Evolutionary conservation across 2,329 filamentous ascomycete species (phyloP), one percentile per base, ranked within the genome.

Genomic region (Thielaviopsis musarum): DNA sequence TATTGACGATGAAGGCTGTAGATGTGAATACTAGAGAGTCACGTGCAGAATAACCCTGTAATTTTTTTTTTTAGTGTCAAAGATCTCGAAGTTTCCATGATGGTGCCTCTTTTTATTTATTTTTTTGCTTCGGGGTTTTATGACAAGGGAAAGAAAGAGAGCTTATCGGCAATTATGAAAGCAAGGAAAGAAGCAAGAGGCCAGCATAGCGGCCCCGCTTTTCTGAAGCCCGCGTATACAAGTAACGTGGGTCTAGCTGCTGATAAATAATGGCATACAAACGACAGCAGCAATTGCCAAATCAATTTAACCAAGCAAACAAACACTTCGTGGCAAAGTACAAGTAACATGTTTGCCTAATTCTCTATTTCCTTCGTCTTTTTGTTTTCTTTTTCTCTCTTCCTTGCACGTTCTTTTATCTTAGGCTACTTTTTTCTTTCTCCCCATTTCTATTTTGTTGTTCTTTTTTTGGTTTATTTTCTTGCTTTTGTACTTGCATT

Each of bases 351-450:
- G 22, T 48, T 19, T n/a, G 3, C 22, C 21, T 19, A 38, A 26
- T 15, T 19, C 5, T 34, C 2, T n/a, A n/a, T 53, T 17, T 34
- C 34, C 45, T 34, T 45, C 34, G 15, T 30, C 19, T 48, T 19
- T 30, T 57, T 28, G 17, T 41, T n/a, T 13, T 45, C 30, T 19
- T 28, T 28, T n/a, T n/a, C n/a, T n/a, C n/a, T n/a, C n/a, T n/a
- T n/a, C n/a, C n/a, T n/a, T n/a, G n/a, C n/a, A n/a, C n/a, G n/a
- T n/a, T n/a, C n/a, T n/a, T n/a, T n/a, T n/a, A n/a, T n/a, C n/a
- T n/a, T n/a, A n/a, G n/a, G n/a, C n/a, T n/a, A n/a, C 57, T 21
- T 26, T 61, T 41, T 59, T 59, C 28, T 60, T 28, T 57, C 52
- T 56, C n/a, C 21, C 49, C 4, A n/a, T 26, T 21, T 48, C 22